Percentiles rank a stretch among this genome's conserved stretches.
Evolutionary conservation across 163 green algal species (phyloP).

Genomic region (Scenedesmus sp.): DNA sequence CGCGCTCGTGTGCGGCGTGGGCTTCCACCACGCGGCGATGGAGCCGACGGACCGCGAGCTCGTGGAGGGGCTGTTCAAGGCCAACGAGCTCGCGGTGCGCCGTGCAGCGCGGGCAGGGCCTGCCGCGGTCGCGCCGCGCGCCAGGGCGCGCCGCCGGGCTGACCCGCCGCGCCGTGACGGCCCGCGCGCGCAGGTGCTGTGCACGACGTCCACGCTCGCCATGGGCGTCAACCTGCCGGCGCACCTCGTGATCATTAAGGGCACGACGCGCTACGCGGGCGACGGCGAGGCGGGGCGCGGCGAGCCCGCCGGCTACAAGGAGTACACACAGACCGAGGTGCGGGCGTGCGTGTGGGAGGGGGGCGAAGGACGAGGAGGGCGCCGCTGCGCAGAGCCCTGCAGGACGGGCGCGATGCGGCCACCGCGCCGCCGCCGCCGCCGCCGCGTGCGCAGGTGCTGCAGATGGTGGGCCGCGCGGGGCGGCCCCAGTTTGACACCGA

Average conservation of each 20-base stretch:
- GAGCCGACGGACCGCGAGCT: slow-evolving; percentile 74
- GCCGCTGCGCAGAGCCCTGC: neutral
- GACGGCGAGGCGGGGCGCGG: slow-evolving; percentile 45
- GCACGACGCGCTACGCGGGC: slow-evolving; percentile 66
- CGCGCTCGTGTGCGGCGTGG: slow-evolving; percentile 74
- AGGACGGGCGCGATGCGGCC: too few relatives aligned
- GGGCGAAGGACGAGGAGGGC: too few relatives aligned
- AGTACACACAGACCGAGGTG: slow-evolving; percentile 78
- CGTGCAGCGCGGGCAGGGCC: too few relatives aligned
- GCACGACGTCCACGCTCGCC: slow-evolving; percentile 91
- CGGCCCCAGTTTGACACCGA: slow-evolving; percentile 94
- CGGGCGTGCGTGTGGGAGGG: neutral
- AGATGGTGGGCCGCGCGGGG: slow-evolving; percentile 92
- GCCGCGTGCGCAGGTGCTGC: slow-evolving; percentile 46
- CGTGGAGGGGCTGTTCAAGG: slow-evolving; percentile 90
- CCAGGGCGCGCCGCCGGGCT: too few relatives aligned
- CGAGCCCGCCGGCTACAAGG: slow-evolving; percentile 68
- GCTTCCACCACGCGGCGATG: slow-evolving; percentile 91
- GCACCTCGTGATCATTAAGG: slow-evolving; percentile 92
- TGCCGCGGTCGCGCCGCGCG: too few relatives aligned
- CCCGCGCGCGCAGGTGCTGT: slow-evolving; percentile 72
- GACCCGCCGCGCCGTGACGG: too few relatives aligned
- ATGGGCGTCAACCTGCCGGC: slow-evolving; percentile 96
- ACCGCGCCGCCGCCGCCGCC: too few relatives aligned
- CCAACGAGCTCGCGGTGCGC: slow-evolving; percentile 63